Evolutionary conservation across 2,329 filamentous ascomycete genomes (phyloP).

Genomic region (Septoria petroselini): DNA sequence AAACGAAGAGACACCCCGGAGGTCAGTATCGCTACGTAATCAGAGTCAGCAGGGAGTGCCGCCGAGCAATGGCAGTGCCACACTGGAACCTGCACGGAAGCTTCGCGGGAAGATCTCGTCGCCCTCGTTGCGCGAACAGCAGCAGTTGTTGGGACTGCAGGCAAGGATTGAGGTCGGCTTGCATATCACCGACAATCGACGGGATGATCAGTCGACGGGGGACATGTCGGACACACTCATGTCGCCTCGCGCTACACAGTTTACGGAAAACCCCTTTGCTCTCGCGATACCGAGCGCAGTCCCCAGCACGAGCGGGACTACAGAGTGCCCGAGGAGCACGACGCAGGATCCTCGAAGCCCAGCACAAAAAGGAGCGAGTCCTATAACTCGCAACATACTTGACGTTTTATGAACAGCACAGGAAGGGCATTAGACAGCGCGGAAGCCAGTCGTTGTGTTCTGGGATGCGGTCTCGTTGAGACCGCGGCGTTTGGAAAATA

Average conservation of each 20-base stretch:
- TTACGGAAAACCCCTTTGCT: constrained; percentile 66
- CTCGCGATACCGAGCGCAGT: constrained; percentile 33
- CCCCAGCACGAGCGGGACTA: constrained; percentile 46
- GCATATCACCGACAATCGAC: constrained; percentile 13
- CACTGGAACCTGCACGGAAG: constrained; percentile 8
- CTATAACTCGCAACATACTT: constrained; percentile 74
- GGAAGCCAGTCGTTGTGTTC: constrained; percentile 1
- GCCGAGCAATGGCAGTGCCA: constrained; percentile 2
- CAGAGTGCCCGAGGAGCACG: constrained; percentile 51
- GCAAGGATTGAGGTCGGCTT: constrained; percentile 34
- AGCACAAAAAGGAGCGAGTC: constrained; percentile 68
- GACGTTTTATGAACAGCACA: constrained; percentile 60
- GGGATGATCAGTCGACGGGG: not conserved
- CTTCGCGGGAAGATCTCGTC: constrained; percentile 37
- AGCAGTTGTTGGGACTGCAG: constrained; percentile 35
- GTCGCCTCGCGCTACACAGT: constrained; percentile 69
- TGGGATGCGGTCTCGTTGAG: not conserved
- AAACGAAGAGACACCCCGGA: constrained; percentile 27
- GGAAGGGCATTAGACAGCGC: constrained; percentile 16
- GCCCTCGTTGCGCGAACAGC: constrained; percentile 36
- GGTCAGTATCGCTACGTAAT: constrained; percentile 26
- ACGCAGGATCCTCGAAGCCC: constrained; percentile 68
- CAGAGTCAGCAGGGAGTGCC: constrained; percentile 6
- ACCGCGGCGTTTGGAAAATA: constrained; percentile 9
- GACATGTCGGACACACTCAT: constrained; percentile 53